Conservation (phyloP, 2,329 filamentous ascomycete species). For the Aureobasidium sp. region DNA sequence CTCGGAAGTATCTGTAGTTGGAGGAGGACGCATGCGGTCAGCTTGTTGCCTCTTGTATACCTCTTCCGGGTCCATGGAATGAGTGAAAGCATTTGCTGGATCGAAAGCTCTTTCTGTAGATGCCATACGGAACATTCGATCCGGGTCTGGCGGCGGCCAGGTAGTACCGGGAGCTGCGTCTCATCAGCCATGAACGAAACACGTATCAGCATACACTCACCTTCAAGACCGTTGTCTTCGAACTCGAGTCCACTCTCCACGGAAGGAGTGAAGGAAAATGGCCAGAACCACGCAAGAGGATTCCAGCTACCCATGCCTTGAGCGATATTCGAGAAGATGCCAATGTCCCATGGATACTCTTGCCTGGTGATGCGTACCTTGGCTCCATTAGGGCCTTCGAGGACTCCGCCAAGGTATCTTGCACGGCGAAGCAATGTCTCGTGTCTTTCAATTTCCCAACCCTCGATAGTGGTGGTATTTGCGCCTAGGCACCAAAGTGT, state of each 20-base stretch:
- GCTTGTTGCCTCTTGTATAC: conserved; percentile 49
- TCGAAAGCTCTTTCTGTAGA: conserved; percentile 18
- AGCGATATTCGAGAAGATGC: conserved; percentile 64
- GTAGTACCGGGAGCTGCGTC: conserved; percentile 28
- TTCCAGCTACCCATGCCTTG: conserved; percentile 69
- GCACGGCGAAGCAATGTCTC: conserved; percentile 39
- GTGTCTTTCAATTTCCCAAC: conserved; percentile 56
- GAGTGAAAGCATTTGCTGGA: conserved; percentile 30
- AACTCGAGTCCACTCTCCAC: conserved; percentile 51
- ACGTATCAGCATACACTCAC: conserved; percentile 29
- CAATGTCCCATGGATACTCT: conserved; percentile 78
- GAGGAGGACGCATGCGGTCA: conserved; percentile 40
- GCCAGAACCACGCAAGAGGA: conserved; percentile 61
- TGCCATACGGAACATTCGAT: conserved; percentile 33
- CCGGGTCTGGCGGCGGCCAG: conserved; percentile 48
- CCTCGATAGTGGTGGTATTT: conserved; percentile 76
- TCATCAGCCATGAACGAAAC: conserved; percentile 40
- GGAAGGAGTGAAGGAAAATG: conserved; percentile 50
- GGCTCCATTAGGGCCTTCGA: conserved; percentile 49
- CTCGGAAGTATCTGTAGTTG: conserved; percentile 24
- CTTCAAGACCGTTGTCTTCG: conserved; percentile 72
- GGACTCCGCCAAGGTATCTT: conserved; percentile 48
- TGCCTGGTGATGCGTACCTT: conserved; percentile 53
- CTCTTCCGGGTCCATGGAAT: conserved; percentile 40
- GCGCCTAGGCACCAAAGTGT: conserved; percentile 55